Conservation (phyloP, 192 early-diverging fungal genomes). For the Coemansia sp. region DNA sequence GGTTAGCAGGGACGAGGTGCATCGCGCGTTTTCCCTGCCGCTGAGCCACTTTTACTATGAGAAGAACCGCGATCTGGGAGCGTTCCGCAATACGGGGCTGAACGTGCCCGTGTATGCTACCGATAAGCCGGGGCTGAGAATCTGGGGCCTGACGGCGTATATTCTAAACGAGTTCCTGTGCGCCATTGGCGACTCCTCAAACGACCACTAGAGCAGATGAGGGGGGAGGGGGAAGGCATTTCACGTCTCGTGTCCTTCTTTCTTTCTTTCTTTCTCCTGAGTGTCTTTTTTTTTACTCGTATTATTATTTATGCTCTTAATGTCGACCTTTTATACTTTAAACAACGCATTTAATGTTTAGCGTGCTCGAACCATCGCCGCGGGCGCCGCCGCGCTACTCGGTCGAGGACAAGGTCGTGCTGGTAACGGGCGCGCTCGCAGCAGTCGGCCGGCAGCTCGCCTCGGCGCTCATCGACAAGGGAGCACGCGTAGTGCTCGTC, state of each 20-base stretch:
- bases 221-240: too few species aligned
- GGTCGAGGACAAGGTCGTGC: conserved; percentile 31
- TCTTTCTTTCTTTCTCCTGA: neutral
- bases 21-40: conserved; percentile 65
- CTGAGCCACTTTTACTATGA: conserved; percentile 61
- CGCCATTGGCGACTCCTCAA: conserved; percentile 8
- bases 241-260: neutral
- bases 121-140: conserved; percentile 53
- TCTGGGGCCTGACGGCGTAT: conserved; percentile 84
- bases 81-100: conserved; percentile 57
- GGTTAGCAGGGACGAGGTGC: conserved; percentile 70
- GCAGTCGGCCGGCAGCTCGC: conserved; percentile 23
- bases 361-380: neutral
- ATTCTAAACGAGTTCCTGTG: conserved; percentile 61
- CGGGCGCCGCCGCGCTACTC: neutral
- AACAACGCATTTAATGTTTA: neutral
- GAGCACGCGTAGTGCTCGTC: conserved; percentile 21
- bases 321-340: too few species aligned
- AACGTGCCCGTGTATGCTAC: conserved; percentile 63
- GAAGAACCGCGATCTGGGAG: conserved; percentile 9
- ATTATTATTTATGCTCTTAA: neutral
- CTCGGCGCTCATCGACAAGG: conserved; percentile 4
- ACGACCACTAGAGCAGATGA: neutral
- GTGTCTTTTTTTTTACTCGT: conserved; percentile 5
- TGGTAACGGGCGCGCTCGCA: conserved; percentile 34